phyloP scores from a whole-genome alignment of 2,329 filamentous ascomycete genomes.

The Lasiodiplodia citricola region DNA sequence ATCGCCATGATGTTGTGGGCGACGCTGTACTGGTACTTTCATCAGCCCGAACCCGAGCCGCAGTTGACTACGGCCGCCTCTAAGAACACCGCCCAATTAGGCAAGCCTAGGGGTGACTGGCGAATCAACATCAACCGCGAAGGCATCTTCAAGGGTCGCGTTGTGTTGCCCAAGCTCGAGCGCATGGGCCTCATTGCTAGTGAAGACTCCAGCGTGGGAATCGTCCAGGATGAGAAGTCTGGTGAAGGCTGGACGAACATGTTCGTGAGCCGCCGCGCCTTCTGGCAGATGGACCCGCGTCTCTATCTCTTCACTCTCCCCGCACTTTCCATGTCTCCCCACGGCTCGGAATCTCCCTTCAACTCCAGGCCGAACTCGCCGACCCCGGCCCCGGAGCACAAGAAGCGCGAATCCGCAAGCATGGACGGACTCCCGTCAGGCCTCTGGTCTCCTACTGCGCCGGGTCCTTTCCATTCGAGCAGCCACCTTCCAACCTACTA shows the following conservation, averaged over 20 bases:
- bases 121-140: slow-evolving; percentile 81
- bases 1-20: slow-evolving; percentile 98
- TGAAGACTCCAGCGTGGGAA: slow-evolving; percentile 76
- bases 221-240: slow-evolving; percentile 64
- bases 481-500: slow-evolving; percentile 92
- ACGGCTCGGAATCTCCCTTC: slow-evolving; percentile 56
- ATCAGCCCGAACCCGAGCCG: slow-evolving; percentile 75
- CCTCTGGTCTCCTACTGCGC: slow-evolving; percentile 47
- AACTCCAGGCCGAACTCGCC: slow-evolving; percentile 59
- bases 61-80: slow-evolving; percentile 68
- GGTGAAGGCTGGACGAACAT: slow-evolving; percentile 75
- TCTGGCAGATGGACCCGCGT: slow-evolving; percentile 90
- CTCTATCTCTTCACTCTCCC: slow-evolving; percentile 87
- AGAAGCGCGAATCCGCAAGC: slow-evolving; percentile 31
- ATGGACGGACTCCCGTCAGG: slow-evolving; percentile 42
- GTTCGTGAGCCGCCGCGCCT: slow-evolving; percentile 80
- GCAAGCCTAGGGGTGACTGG: slow-evolving; percentile 85
- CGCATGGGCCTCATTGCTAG: slow-evolving; percentile 85
- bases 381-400: slow-evolving; percentile 39
- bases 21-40: slow-evolving; percentile 96
- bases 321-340: slow-evolving; percentile 59
- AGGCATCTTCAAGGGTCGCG: slow-evolving; percentile 83
- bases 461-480: slow-evolving; percentile 77
- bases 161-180: slow-evolving; percentile 87
- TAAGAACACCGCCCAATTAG: slow-evolving; percentile 66